Base-by-base conservation (phyloP, 2,329 filamentous ascomycete genomes). In the Pyricularia pennisetigena region DNA sequence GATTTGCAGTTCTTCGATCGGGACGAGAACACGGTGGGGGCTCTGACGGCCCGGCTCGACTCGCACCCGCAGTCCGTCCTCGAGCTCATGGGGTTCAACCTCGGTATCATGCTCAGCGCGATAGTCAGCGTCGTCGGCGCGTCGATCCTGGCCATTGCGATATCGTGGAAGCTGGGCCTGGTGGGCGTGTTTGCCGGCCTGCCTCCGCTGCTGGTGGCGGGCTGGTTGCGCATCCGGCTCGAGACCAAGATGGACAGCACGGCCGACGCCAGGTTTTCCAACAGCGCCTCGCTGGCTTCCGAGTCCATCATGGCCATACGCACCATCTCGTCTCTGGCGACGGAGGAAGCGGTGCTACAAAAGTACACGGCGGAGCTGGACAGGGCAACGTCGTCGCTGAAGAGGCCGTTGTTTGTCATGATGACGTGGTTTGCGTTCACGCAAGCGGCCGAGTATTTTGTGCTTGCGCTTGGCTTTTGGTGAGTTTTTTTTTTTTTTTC, bases 111-210 rank as follows among this genome's bases (percentile, higher is more conserved):
- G 30, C n/a, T 79, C 10, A 77, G 80, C 41, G 73, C 77, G 1
- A 70, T 78, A 0, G 69, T 81, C 28, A 80, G 79, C 41, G 70
- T 82, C 16, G 68, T 75, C 16, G 74, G 77, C 0, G 80, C 77
- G 69, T 76, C 75, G 68, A 75, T 83, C 12, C 70, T 86, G 1
- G 79, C 79, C 0, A 76, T 86, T 9, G 79, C 74, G 0, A 76
- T 78, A 67, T 79, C 78, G 16, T 85, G 81, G 82, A 83, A 82
- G 65, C 72, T 85, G 7, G 82, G 81, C 0, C 71, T 85, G 4
- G 81, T 84, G 1, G 77, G 82, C n/a, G 78, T 83, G 6, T 78
- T 80, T 65, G 83, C 73, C 4, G 77, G 78, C 0, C 71, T 81
- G 4, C 78, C 79, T 3, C 75, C 77, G 0, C 70, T 81, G 29